These are phyloP conservation scores for Diaporthe destruens DNA, from an alignment of 2,329 filamentous ascomycete species.

Conservation along the genomic window DNA sequence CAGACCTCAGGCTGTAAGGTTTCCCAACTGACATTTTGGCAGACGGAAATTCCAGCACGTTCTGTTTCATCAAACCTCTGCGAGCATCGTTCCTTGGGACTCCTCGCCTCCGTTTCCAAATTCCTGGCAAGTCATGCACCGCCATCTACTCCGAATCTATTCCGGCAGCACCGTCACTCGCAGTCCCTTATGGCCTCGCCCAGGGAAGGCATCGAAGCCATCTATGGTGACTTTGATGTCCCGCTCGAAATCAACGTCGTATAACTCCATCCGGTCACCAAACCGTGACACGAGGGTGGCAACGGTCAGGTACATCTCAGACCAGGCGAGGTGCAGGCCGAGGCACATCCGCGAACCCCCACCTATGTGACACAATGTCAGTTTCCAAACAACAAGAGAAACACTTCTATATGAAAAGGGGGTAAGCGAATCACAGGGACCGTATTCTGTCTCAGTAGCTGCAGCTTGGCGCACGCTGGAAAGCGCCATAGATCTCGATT, in stretches of 20 bases:
- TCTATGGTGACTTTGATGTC: conserved; percentile 17
- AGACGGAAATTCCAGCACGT: neutral
- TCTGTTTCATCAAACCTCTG: neutral
- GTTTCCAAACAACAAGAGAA: neutral
- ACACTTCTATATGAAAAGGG: no score
- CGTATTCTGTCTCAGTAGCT: no score
- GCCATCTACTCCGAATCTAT: neutral
- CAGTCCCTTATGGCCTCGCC: conserved; percentile 9
- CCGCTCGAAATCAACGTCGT: conserved; percentile 14
- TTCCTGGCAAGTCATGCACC: neutral
- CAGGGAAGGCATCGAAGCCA: conserved; percentile 16
- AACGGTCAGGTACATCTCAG: conserved; percentile 13
- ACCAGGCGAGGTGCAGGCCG: conserved; percentile 22
- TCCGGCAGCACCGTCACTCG: neutral
- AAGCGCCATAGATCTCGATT: no score
- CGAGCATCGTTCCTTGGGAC: neutral
- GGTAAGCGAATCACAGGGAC: no score
- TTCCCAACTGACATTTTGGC: no score
- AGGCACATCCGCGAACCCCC: conserved; percentile 20
- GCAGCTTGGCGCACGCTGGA: no score
- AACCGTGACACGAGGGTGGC: conserved; percentile 18
- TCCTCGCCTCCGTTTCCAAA: neutral
- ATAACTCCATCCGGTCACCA: neutral
- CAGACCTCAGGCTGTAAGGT: no score
- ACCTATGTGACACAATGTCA: neutral